phyloP scores from a whole-genome alignment of 129 eudicot species.

The Rutidosis leptorrhynchoides region DNA sequence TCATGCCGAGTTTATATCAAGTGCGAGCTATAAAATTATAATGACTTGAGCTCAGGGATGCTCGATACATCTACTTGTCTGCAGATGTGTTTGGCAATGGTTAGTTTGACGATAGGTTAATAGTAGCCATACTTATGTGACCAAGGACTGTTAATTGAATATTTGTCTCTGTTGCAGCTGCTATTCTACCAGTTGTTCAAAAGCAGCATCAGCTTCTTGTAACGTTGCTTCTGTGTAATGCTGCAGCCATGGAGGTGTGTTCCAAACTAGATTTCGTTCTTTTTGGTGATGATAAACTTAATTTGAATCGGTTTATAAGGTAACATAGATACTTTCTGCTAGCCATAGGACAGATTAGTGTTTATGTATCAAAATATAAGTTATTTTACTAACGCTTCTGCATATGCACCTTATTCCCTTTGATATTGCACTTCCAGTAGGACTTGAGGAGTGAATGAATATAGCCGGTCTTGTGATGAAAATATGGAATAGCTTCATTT shows the following conservation, averaged over 20 bases:
- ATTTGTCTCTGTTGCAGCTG: conserved; percentile 47
- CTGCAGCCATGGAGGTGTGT: conserved; percentile 96
- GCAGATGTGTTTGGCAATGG: neutral
- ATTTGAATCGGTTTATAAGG: conserved; percentile 7
- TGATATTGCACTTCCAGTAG: neutral
- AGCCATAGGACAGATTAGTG: neutral
- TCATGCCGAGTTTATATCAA: neutral
- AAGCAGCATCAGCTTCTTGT: conserved; percentile 99
- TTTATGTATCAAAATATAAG: neutral
- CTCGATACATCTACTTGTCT: neutral
- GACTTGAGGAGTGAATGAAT: conserved; percentile 3
- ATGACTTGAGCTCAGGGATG: neutral
- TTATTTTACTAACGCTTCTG: neutral
- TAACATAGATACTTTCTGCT: neutral
- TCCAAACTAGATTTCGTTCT: conserved; percentile 4
- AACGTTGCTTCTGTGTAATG: conserved; percentile 88
- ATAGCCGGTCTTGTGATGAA: conserved; percentile 1
- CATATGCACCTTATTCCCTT: conserved; percentile 8
- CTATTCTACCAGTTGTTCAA: conserved; percentile 88
- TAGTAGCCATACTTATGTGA: neutral
- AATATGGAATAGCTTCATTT: neutral
- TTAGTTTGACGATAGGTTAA: neutral
- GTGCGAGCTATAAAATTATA: neutral
- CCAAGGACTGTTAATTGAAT: neutral
- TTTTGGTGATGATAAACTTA: conserved; percentile 17